Conservation (phyloP, 2,329 filamentous ascomycete species). For the Aspergillus quadricinctus region DNA sequence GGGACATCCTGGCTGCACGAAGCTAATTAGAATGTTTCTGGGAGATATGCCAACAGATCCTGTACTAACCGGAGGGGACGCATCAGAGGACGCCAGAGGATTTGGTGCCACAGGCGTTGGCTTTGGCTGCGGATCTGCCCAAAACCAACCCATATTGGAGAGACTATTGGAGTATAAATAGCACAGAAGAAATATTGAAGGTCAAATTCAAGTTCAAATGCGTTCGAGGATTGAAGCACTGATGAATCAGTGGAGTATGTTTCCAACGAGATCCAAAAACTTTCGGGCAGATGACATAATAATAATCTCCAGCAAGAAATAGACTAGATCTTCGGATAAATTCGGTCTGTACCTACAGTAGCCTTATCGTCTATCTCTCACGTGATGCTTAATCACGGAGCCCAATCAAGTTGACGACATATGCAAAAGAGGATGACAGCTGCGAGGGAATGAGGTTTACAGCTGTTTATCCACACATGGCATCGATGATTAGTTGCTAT, state of each 20-base stretch:
- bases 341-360: neutral
- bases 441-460: neutral
- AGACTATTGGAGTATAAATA: conserved; percentile 6
- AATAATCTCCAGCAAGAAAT: neutral
- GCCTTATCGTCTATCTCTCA: neutral
- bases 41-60: neutral
- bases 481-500: neutral
- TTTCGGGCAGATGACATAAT: conserved; percentile 8
- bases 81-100: conserved; percentile 43
- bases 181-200: conserved; percentile 11
- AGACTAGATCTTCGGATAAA: neutral
- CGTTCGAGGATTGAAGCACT: neutral
- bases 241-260: neutral
- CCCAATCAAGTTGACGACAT: neutral
- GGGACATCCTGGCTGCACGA: conserved; percentile 59
- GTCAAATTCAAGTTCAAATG: neutral
- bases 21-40: conserved; percentile 12
- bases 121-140: conserved; percentile 53
- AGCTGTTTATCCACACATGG: neutral
- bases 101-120: conserved; percentile 43
- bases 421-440: neutral
- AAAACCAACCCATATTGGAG: conserved; percentile 64
- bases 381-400: neutral
- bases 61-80: conserved; percentile 52
- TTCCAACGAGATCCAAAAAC: neutral